Conservation (phyloP, 345 rosid genomes). For the Luvunga scandens region DNA sequence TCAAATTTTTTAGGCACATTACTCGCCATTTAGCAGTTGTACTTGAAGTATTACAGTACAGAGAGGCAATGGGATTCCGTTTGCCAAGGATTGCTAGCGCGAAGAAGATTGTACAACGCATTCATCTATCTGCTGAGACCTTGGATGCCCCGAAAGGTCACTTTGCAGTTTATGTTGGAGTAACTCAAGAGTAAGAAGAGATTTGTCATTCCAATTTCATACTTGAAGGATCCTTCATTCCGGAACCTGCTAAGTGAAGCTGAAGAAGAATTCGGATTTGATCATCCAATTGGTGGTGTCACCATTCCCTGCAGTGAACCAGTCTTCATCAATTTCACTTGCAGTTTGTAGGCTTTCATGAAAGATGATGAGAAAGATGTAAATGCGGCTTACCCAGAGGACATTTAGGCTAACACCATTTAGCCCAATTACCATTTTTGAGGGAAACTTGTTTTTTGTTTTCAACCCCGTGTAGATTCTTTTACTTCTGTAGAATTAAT, state of each 20-base stretch:
- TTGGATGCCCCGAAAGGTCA: conserved; percentile 39
- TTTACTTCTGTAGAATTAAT: background rate
- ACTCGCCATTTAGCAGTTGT: background rate
- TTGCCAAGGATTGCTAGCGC: background rate
- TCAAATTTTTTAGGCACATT: background rate
- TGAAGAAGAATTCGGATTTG: conserved; percentile 28
- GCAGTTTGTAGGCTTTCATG: background rate
- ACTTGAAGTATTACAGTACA: background rate
- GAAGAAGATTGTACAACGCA: background rate
- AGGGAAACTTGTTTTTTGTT: background rate
- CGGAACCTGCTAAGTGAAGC: conserved; percentile 20
- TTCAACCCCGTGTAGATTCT: background rate
- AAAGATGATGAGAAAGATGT: background rate
- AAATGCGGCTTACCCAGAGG: background rate
- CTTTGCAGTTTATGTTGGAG: conserved; percentile 42
- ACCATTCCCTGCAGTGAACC: conserved; percentile 25
- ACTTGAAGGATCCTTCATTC: conserved; percentile 39
- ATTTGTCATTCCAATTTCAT: conserved; percentile 36
- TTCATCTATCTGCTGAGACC: background rate
- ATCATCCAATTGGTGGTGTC: conserved; percentile 22
- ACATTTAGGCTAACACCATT: background rate
- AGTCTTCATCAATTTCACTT: conserved; percentile 23
- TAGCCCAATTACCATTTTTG: background rate
- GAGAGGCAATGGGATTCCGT: conserved; percentile 2
- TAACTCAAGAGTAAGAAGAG: conserved; percentile 28